Evolutionary conservation across 139 green algal genomes (phyloP), one percentile per base, ranked within the genome.

Genomic region (Pseudopediastrum boryanum): DNA sequence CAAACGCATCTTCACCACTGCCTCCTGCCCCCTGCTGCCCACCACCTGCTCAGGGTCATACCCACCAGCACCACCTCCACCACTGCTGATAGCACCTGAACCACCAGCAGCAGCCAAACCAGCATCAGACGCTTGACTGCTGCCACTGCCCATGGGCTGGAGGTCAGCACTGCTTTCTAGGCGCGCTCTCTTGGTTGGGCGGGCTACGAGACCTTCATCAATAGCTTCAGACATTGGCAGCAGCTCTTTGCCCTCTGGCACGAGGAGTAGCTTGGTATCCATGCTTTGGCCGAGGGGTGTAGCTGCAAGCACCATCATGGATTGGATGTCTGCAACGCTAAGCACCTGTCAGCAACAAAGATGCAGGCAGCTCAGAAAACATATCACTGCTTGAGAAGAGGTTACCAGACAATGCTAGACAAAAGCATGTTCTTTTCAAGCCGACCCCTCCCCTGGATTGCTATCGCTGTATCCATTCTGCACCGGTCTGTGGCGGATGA

Each of bases 251-350:
- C 51, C 43, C 31, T 72, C 59, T 44, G 41, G 59, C 51, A 74
- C 42, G 23, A 86, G 44, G 43, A 88, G 72, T 29, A 79, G 25
- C 2, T 35, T 31, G 3, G 61, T 19, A 50, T 93, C 89, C 10
- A 89, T 78, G 2, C 70, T 27, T 4, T 64, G 44, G 19, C 84
- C 81, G 21, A 46, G 41, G 1, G 83, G 80, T 0, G 85, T 89
- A 27, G 85, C 35, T 5, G 77, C 64, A 23, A 89, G 63, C 10
- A 38, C 50, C 56, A 83, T 48, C 80, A 78, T 80, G 19, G 16
- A 64, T 21, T 42, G 38, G 19, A 76, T 21, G 50, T 76, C 65
- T n/a, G n/a, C n/a, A n/a, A n/a, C n/a, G n/a, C 44, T 25, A 9
- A 65, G 42, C 59, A 4, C 61, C 33, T 73, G 41, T 58, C 16